Base-by-base conservation (phyloP, 345 rosid genomes). In the Euclidium syriacum region DNA sequence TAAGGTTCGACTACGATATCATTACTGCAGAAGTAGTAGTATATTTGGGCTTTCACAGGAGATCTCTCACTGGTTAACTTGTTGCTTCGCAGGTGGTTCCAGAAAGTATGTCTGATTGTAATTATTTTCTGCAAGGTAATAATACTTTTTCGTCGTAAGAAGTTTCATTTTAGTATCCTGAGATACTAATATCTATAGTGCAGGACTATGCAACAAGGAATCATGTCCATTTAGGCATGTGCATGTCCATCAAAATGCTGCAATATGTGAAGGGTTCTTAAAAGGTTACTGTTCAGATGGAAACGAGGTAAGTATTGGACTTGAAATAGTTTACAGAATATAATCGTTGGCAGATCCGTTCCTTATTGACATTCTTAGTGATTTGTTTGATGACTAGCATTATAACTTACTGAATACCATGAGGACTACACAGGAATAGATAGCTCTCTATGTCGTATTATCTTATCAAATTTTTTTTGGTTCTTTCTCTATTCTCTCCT, bases 91-190 rank as follows among this genome's bases (percentile, higher is more conserved):
- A 86, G 96, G 79, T 90, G 68, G 78, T 90, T 75, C 91, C 95
- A 6, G 91, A 90, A 54, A 74, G 91, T 64, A 90, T 90, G 95
- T 95, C 90, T 12, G 95, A 86, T 65, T 86, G 96, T 62, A 86
- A 84, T 59, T 90, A 77, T 69, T 90, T 77, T 77, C 32, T 80
- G 80, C 95, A 84, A 83, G 96, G 96, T 86, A 59, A 39, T 17
- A 38, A 43, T n/a, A n/a, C n/a, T n/a, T 42, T 27, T 44, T 14
- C 36, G 4, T 42, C 52, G 3, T 58, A 52, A 6, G 23, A 26
- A 7, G n/a, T 11, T 24, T 16, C 11, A 19, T 38, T 11, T 8
- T 25, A 3, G 34, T 6, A 4, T n/a, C 7, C 3, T 24, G 29
- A 1, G 36, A 39, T 22, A 12, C 35, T 38, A 38, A 56, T 39